Conservation (phyloP, 2,329 filamentous ascomycete genomes). For the Paraconiothyrium sp. region DNA sequence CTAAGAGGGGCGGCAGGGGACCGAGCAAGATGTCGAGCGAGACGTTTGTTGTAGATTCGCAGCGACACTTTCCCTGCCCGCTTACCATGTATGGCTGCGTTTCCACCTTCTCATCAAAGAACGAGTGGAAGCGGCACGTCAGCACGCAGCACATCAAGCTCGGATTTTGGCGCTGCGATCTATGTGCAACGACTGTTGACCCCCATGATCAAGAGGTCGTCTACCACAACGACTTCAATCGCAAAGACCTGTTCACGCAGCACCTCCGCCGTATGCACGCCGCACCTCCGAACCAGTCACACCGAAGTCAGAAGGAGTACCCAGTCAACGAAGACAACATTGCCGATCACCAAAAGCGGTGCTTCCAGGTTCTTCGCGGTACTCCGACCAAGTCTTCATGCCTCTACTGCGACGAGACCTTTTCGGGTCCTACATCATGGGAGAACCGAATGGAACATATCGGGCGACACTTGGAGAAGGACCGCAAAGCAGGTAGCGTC, state of each 20-base stretch:
- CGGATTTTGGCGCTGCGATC: constrained; percentile 78
- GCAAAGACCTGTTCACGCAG: constrained; percentile 91
- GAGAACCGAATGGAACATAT: constrained; percentile 89
- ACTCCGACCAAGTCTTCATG: constrained; percentile 71
- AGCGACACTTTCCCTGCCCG: constrained; percentile 75
- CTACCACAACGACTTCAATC: constrained; percentile 76
- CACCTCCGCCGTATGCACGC: constrained; percentile 88
- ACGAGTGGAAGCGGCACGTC: constrained; percentile 95
- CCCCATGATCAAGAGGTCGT: constrained; percentile 36
- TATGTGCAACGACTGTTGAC: constrained; percentile 59
- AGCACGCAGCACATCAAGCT: constrained; percentile 80
- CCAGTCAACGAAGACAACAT: constrained; percentile 62
- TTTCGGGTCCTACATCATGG: constrained; percentile 74
- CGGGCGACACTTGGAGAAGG: constrained; percentile 77
- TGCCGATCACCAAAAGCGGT: constrained; percentile 65
- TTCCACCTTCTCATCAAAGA: constrained; percentile 80
- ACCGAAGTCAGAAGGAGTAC: constrained; percentile 56
- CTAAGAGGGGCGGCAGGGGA: constrained; percentile 31
- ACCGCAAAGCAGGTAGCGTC: constrained; percentile 38
- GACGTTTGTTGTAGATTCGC: constrained; percentile 23
- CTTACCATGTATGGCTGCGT: constrained; percentile 80
- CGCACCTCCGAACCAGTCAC: constrained; percentile 49
- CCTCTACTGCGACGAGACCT: constrained; percentile 71
- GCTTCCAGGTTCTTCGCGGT: constrained; percentile 68
- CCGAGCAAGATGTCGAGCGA: constrained; percentile 22